These are phyloP conservation scores for Entelexis paramagnoliae DNA, from an alignment of 1,139 yeast genomes.

Conservation along the genomic window DNA sequence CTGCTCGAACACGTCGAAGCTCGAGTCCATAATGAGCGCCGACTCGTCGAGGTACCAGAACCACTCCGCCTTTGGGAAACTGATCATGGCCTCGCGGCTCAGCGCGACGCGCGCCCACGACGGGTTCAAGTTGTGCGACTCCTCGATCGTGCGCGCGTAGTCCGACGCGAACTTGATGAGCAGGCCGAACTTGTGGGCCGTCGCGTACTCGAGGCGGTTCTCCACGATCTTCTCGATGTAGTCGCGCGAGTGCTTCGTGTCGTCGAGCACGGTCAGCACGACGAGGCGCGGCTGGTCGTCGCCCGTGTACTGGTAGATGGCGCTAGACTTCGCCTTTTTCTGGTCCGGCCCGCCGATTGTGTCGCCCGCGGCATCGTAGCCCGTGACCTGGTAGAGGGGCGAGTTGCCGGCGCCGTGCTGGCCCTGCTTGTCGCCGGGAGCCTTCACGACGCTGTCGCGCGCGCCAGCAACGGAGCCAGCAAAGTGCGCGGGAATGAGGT, in stretches of 20 bases:
- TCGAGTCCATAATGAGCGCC: conserved; percentile 59
- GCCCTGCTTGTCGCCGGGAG: conserved; percentile 26
- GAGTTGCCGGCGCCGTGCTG: conserved; percentile 6
- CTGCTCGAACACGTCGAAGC: conserved; percentile 40
- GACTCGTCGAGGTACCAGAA: conserved; percentile 81
- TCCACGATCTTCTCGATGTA: conserved; percentile 59
- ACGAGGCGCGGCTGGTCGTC: conserved; percentile 48
- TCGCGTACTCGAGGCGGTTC: conserved; percentile 79
- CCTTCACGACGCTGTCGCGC: conserved; percentile 25
- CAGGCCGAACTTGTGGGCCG: conserved; percentile 62
- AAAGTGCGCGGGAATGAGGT: conserved; percentile 22
- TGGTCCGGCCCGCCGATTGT: conserved; percentile 8
- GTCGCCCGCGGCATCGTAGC: conserved; percentile 8
- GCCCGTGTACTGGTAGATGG: conserved; percentile 21
- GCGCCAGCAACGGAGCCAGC: conserved; percentile 15
- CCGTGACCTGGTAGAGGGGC: conserved; percentile 5
- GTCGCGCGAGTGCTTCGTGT: conserved; percentile 46
- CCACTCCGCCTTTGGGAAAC: conserved; percentile 78
- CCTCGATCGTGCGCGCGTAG: conserved; percentile 36
- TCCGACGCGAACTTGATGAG: conserved; percentile 79
- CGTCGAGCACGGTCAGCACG: conserved; percentile 73
- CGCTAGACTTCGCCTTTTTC: conserved; percentile 9
- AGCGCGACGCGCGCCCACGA: conserved; percentile 56
- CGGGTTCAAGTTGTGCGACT: conserved; percentile 22
- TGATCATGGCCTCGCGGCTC: conserved; percentile 76